Evolutionary conservation across 2,329 filamentous ascomycete genomes (phyloP).

Genomic region (Penicillium griseofulvum): DNA sequence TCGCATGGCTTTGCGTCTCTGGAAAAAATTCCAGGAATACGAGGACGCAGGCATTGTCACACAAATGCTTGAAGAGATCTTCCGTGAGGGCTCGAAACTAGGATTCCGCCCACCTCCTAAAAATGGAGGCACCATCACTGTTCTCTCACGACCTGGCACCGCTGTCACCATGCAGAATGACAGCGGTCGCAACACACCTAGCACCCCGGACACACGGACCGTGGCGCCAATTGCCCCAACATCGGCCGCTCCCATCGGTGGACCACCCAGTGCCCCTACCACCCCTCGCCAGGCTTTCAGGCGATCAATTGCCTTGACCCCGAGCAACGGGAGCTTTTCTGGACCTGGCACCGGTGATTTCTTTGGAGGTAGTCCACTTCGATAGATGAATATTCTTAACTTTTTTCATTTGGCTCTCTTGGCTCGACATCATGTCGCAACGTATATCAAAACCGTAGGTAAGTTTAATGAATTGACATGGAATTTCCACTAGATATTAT

Average conservation of each 20-base stretch:
- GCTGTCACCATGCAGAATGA: constrained; percentile 39
- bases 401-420: not conserved
- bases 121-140: constrained; percentile 29
- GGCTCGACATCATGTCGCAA: not conserved
- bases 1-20: constrained; percentile 82
- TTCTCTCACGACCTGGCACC: constrained; percentile 40
- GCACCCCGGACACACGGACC: constrained; percentile 33
- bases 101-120: constrained; percentile 57
- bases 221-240: constrained; percentile 4
- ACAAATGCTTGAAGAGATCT: constrained; percentile 82
- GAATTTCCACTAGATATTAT: not conserved
- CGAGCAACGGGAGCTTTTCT: constrained; percentile 43
- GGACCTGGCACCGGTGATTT: constrained; percentile 39
- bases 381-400: constrained; percentile 22
- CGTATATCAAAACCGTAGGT: not conserved
- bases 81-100: constrained; percentile 61
- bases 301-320: constrained; percentile 43
- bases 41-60: constrained; percentile 80
- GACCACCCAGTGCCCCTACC: constrained; percentile 33
- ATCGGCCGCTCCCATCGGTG: constrained; percentile 4
- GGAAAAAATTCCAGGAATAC: constrained; percentile 86
- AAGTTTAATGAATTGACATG: not conserved
- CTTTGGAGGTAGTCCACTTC: constrained; percentile 40
- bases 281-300: constrained; percentile 45
- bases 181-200: constrained; percentile 45